These are phyloP conservation scores for Leccinum imitatum DNA, from an alignment of 768 basidiomycete genomes.

Conservation along the genomic window DNA sequence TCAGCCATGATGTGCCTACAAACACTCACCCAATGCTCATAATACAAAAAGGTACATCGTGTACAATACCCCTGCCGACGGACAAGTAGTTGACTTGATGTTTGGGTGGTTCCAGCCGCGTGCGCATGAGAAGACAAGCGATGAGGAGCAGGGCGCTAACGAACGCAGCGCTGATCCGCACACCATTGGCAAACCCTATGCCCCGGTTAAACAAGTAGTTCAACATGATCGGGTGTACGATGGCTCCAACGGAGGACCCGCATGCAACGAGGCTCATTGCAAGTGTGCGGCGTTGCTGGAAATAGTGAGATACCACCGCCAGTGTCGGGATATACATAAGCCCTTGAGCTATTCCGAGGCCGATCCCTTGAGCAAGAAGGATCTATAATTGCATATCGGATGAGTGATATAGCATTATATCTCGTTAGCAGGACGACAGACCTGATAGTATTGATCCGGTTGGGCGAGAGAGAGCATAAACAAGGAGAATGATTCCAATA, in stretches of 20 bases:
- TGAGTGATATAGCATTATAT: background rate
- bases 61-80: constrained; percentile 14
- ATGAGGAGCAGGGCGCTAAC: constrained; percentile 36
- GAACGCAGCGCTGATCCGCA: constrained; percentile 48
- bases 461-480: constrained; percentile 48
- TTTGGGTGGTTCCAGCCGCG: constrained; percentile 39
- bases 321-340: constrained; percentile 45
- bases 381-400: constrained; percentile 31
- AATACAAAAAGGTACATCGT: constrained; percentile 20
- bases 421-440: constrained; percentile 16
- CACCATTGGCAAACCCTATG: constrained; percentile 45
- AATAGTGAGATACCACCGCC: constrained; percentile 47
- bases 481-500: constrained; percentile 41
- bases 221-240: constrained; percentile 32
- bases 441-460: constrained; percentile 44
- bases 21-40: constrained; percentile 23
- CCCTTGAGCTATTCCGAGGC: constrained; percentile 46
- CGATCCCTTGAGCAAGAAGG: constrained; percentile 50
- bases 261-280: constrained; percentile 44
- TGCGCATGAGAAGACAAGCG: constrained; percentile 34
- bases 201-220: constrained; percentile 23
- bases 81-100: constrained; percentile 13
- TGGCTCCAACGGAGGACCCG: constrained; percentile 36
- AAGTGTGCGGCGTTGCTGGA: constrained; percentile 38
- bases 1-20: background rate